Percentiles rank a stretch among this genome's conserved stretches.
phyloP scores from a whole-genome alignment of 805 yeast genomes.

The Yarrowia keelungensis region DNA sequence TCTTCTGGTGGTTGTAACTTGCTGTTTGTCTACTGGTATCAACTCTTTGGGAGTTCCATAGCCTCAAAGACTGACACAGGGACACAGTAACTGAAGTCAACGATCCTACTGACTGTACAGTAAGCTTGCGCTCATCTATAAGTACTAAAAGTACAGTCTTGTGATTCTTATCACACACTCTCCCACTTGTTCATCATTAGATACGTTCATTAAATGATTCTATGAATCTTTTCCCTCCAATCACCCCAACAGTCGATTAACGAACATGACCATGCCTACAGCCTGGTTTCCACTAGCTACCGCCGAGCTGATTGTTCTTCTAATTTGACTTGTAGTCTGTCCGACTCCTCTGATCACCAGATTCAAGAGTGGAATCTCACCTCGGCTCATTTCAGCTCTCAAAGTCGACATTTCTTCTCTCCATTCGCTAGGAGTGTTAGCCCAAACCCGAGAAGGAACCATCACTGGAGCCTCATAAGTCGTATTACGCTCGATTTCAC shows the following conservation, averaged over 20 bases:
- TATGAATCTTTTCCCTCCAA: neutral
- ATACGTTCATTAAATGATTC: constrained; percentile 10
- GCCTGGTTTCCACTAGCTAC: constrained; percentile 7
- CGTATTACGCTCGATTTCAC: constrained; percentile 20
- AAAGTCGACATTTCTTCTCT: constrained; percentile 19
- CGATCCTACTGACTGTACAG: too few species aligned
- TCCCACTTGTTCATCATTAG: neutral
- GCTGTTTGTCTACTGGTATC: too few species aligned
- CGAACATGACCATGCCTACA: constrained; percentile 8
- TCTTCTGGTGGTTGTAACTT: too few species aligned
- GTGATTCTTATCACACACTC: too few species aligned
- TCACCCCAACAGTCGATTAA: constrained; percentile 1
- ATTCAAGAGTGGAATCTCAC: constrained; percentile 1
- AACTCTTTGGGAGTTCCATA: too few species aligned
- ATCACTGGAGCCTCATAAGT: constrained; percentile 4
- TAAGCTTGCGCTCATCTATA: too few species aligned
- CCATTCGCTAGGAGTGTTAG: constrained; percentile 30
- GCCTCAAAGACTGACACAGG: neutral
- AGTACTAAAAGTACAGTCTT: too few species aligned
- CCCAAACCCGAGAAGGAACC: constrained; percentile 27
- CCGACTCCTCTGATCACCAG: constrained; percentile 6
- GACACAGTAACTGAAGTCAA: too few species aligned
- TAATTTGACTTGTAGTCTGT: neutral
- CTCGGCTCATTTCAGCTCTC: constrained; percentile 16
- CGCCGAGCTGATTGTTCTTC: neutral